These are phyloP conservation scores for Phialophora chinensis DNA, from an alignment of 2,329 filamentous ascomycete species.

Conservation along the genomic window DNA sequence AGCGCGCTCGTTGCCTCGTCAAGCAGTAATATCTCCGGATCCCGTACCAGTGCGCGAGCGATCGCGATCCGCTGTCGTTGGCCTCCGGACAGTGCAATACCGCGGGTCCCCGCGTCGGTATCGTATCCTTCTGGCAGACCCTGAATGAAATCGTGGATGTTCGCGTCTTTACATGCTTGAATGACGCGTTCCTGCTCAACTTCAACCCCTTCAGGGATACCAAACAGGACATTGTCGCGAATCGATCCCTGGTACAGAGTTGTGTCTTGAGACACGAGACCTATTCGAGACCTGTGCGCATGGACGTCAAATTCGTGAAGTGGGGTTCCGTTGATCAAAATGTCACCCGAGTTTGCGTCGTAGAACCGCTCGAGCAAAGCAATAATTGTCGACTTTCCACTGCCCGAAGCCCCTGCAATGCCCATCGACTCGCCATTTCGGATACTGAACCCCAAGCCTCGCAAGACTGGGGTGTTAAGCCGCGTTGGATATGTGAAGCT, in stretches of 20 bases:
- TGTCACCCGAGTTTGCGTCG: constrained; percentile 76
- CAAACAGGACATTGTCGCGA: constrained; percentile 82
- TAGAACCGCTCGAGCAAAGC: constrained; percentile 92
- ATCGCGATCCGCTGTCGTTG: constrained; percentile 66
- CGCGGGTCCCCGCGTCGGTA: constrained; percentile 61
- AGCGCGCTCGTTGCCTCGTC: constrained; percentile 80
- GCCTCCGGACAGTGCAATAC: constrained; percentile 61
- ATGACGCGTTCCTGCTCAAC: constrained; percentile 58
- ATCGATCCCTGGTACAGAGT: constrained; percentile 92
- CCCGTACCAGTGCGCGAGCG: constrained; percentile 59
- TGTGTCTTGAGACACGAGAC: constrained; percentile 90
- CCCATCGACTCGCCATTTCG: constrained; percentile 55
- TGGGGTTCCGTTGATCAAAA: constrained; percentile 82
- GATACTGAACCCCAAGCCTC: constrained; percentile 62
- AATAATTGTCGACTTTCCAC: constrained; percentile 92
- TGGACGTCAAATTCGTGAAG: constrained; percentile 72
- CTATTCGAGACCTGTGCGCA: constrained; percentile 63
- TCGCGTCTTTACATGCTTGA: constrained; percentile 68
- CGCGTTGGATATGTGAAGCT: constrained; percentile 60
- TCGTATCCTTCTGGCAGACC: constrained; percentile 57
- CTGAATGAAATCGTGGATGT: constrained; percentile 58
- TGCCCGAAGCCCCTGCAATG: constrained; percentile 86
- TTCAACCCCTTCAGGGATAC: constrained; percentile 71
- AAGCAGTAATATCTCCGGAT: constrained; percentile 63
- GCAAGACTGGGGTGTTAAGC: constrained; percentile 58